phyloP scores from a whole-genome alignment of 2,329 filamentous ascomycete genomes.

The Periconia sp. region DNA sequence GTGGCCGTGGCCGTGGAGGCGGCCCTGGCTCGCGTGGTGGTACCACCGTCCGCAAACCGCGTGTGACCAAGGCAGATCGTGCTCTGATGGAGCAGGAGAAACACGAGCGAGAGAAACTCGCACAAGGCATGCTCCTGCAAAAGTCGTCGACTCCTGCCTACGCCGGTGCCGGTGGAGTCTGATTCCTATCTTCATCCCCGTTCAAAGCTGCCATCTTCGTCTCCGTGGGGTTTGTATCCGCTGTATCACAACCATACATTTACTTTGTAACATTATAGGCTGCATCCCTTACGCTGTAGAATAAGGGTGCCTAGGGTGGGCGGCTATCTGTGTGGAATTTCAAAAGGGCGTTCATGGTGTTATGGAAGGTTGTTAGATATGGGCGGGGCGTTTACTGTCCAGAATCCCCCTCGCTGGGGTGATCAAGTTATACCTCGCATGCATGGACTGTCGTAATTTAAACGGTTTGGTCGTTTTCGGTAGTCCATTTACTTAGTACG shows the following conservation, averaged over 20 bases:
- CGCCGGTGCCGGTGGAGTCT: constrained; percentile 14
- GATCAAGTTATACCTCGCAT: background rate
- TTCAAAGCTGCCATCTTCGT: too few relatives aligned
- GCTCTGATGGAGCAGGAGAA: constrained; percentile 81
- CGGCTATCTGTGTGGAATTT: constrained; percentile 1
- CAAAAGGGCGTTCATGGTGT: background rate
- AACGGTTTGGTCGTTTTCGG: too few relatives aligned
- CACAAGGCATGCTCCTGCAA: constrained; percentile 30
- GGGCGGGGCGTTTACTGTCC: background rate
- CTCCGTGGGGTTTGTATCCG: background rate
- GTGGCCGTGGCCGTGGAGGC: constrained; percentile 51
- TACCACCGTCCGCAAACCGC: constrained; percentile 74
- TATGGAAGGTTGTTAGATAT: background rate
- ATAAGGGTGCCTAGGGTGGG: constrained; percentile 5
- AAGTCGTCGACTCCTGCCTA: constrained; percentile 11
- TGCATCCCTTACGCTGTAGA: background rate
- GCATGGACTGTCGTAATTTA: background rate
- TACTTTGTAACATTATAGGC: constrained; percentile 5
- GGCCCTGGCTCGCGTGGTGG: constrained; percentile 76
- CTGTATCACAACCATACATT: constrained; percentile 3
- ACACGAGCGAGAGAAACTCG: constrained; percentile 66
- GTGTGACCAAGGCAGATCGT: constrained; percentile 83
- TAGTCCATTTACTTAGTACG: too few relatives aligned
- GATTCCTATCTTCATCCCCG: background rate
- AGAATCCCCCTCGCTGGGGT: background rate